These are phyloP conservation scores for Citrus maxima DNA, from an alignment of 345 rosid genomes.

Conservation along the genomic window DNA sequence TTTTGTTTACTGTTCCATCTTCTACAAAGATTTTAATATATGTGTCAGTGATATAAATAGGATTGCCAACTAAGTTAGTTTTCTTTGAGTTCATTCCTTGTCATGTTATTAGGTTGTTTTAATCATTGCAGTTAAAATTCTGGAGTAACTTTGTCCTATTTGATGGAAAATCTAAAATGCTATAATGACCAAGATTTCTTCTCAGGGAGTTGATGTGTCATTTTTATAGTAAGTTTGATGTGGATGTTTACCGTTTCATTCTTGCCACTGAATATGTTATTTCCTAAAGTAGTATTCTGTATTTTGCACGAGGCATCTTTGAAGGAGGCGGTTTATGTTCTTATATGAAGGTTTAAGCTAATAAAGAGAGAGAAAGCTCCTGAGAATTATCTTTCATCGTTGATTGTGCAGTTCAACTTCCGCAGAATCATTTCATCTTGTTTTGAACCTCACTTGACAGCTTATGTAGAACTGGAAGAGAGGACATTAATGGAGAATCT, in stretches of 20 bases:
- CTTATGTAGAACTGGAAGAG: slow-evolving; percentile 92
- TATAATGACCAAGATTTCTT: background rate
- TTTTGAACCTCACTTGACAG: slow-evolving; percentile 89
- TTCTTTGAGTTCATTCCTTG: background rate
- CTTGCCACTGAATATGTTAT: background rate
- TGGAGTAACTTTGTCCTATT: background rate
- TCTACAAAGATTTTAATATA: background rate
- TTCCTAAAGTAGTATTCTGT: background rate
- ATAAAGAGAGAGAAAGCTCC: background rate
- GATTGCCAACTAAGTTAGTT: background rate
- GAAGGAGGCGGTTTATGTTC: background rate
- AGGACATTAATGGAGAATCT: slow-evolving; percentile 95
- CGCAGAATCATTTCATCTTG: slow-evolving; percentile 96
- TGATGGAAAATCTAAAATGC: background rate
- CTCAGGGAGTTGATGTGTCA: background rate
- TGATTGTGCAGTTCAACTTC: slow-evolving; percentile 84
- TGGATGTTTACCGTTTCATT: background rate
- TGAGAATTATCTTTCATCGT: slow-evolving; percentile 12
- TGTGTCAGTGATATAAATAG: background rate
- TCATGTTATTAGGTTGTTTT: background rate
- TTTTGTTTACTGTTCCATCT: slow-evolving; percentile 1
- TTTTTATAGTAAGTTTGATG: background rate
- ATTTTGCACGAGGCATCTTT: background rate
- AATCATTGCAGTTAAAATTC: background rate
- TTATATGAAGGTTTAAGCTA: slow-evolving; percentile 10